phyloP scores from a whole-genome alignment of 805 yeast genomes.

The Zygosaccharomyces pseudorouxii region DNA sequence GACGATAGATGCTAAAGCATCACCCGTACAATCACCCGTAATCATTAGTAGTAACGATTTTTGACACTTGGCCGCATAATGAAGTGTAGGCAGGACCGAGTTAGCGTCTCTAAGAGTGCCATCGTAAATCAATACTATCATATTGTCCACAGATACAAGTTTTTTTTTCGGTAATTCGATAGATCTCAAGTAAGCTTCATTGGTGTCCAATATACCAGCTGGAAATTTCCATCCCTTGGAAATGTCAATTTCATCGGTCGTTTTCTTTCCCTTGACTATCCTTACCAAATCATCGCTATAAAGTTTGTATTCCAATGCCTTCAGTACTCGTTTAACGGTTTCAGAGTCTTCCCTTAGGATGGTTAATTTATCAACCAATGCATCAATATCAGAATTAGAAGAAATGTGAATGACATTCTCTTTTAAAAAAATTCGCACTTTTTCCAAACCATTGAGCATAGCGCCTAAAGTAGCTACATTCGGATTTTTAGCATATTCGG shows the following conservation, averaged over 20 bases:
- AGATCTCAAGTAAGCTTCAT: constrained; percentile 31
- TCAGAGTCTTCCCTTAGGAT: constrained; percentile 15
- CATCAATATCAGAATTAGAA: constrained; percentile 16
- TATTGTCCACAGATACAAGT: constrained; percentile 21
- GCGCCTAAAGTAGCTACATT: constrained; percentile 15
- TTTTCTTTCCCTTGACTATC: constrained; percentile 26
- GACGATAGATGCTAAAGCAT: constrained; percentile 29
- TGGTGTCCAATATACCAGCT: constrained; percentile 26
- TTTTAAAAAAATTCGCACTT: constrained; percentile 15
- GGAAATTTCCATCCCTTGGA: constrained; percentile 34
- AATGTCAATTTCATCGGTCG: constrained; percentile 26
- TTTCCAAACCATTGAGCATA: constrained; percentile 13
- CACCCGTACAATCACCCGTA: constrained; percentile 29
- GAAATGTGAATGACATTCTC: constrained; percentile 15
- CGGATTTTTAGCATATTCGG: constrained; percentile 19
- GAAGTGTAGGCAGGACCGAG: constrained; percentile 27
- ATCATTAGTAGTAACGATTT: constrained; percentile 27
- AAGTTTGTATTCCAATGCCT: constrained; percentile 26
- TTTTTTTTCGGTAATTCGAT: constrained; percentile 24
- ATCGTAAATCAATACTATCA: constrained; percentile 28
- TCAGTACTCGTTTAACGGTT: constrained; percentile 19
- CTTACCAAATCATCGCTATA: constrained; percentile 30
- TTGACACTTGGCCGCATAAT: constrained; percentile 22
- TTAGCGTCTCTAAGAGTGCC: constrained; percentile 28
- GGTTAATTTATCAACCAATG: constrained; percentile 17